These are phyloP conservation scores for Schizopora paradoxa DNA, from an alignment of 1,284 basidiomycete genomes.

Conservation along the genomic window DNA sequence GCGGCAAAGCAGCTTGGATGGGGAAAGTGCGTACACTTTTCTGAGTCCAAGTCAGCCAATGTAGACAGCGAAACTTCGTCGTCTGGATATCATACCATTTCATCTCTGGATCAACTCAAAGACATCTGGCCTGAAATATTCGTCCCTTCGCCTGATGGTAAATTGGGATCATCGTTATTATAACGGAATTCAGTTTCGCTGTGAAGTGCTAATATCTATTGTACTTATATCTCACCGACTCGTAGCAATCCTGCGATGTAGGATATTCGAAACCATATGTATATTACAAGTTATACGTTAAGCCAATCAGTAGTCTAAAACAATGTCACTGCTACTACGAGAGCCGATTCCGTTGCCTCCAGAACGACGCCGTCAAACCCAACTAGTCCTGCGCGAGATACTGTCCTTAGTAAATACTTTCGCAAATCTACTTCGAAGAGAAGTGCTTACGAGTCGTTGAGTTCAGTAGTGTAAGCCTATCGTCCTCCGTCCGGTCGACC, in stretches of 20 bases:
- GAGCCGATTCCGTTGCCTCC: conserved; percentile 74
- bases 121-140: not conserved
- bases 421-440: conserved; percentile 20
- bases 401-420: conserved; percentile 20
- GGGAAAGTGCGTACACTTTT: conserved; percentile 69
- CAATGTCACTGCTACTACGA: conserved; percentile 67
- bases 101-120: not conserved
- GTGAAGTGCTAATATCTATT: no score
- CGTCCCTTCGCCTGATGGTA: no score
- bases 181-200: no score
- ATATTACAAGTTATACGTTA: no score
- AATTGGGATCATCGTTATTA: no score
- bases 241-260: no score
- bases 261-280: no score
- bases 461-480: conserved; percentile 64
- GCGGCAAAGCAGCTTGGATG: conserved; percentile 63
- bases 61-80: not conserved
- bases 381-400: conserved; percentile 46
- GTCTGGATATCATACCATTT: not conserved
- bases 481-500: conserved; percentile 80
- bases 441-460: conserved; percentile 61
- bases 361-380: conserved; percentile 81
- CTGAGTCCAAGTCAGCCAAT: conserved; percentile 40
- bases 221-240: no score
- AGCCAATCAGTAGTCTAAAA: no score